Evolutionary conservation across 306 rosid species (phyloP).

Genomic region (Fragaria vesca): DNA sequence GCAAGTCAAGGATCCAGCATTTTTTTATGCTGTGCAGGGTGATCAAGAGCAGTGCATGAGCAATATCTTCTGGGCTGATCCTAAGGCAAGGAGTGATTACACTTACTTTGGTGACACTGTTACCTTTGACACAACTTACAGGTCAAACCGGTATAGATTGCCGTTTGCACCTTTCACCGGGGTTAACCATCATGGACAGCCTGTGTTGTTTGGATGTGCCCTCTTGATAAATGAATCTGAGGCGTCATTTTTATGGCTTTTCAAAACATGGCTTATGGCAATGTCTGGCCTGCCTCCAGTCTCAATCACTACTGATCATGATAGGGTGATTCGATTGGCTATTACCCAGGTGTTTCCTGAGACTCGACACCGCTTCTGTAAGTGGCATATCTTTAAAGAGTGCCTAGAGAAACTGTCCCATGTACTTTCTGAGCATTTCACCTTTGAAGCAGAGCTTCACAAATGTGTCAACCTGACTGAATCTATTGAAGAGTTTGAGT

Average conservation of each 20-base stretch:
- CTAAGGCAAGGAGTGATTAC: constrained; percentile 32
- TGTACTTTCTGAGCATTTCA: constrained; percentile 26
- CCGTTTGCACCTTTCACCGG: constrained; percentile 42
- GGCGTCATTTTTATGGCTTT: constrained; percentile 35
- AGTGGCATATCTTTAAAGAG: constrained; percentile 39
- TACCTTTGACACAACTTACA: constrained; percentile 37
- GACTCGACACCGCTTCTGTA: constrained; percentile 37
- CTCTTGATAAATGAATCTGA: constrained; percentile 39
- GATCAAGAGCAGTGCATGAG: constrained; percentile 38
- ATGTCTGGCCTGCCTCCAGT: constrained; percentile 29
- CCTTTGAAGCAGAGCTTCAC: constrained; percentile 32
- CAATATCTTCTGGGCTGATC: constrained; percentile 36
- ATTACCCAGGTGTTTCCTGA: constrained; percentile 28
- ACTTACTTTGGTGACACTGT: constrained; percentile 39
- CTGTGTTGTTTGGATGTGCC: constrained; percentile 34
- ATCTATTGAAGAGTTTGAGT: constrained; percentile 36
- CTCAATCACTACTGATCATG: constrained; percentile 37
- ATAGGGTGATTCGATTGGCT: constrained; percentile 29
- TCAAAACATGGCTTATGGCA: constrained; percentile 35
- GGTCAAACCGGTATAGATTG: constrained; percentile 36
- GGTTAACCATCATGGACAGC: constrained; percentile 43
- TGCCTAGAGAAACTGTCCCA: constrained; percentile 35
- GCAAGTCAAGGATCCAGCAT: constrained; percentile 29
- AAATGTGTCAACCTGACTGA: constrained; percentile 35
- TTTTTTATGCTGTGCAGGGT: constrained; percentile 37